Evolutionary conservation across 2,329 filamentous ascomycete species (phyloP).

Genomic region (Harringtonia lauricola): DNA sequence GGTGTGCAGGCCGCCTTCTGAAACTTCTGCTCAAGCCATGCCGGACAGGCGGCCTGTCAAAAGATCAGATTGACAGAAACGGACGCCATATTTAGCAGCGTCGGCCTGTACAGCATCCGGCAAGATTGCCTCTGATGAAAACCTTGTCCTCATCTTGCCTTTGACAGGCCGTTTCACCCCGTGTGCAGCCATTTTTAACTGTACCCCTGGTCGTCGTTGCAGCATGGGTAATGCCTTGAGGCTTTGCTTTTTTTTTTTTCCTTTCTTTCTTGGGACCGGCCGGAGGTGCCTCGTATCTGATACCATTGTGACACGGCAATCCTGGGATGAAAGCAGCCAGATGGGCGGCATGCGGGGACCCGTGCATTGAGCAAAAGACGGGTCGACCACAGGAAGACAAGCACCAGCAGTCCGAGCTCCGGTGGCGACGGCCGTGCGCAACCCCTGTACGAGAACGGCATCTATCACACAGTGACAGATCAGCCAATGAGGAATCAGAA

Average conservation of each 20-base stretch:
- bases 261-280: too few relatives aligned
- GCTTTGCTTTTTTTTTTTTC: too few relatives aligned
- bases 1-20: too few relatives aligned
- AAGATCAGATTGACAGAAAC: not conserved
- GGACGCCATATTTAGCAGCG: not conserved
- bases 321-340: constrained; percentile 1
- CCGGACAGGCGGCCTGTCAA: not conserved
- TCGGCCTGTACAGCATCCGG: not conserved
- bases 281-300: not conserved
- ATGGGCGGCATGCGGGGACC: not conserved
- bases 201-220: constrained; percentile 1
- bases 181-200: constrained; percentile 1
- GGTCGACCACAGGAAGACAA: not conserved
- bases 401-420: too few relatives aligned
- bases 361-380: constrained; percentile 1
- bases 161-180: too few relatives aligned
- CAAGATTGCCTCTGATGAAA: not conserved
- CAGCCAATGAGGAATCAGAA: too few relatives aligned
- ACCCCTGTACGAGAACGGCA: too few relatives aligned
- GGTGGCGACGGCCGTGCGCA: too few relatives aligned
- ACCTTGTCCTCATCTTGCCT: not conserved
- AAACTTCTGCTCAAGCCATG: not conserved
- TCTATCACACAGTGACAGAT: too few relatives aligned
- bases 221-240: constrained; percentile 13
- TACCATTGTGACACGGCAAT: not conserved